A percentile compares a stretch with the other conserved stretches of the same genome.
phyloP scores from a whole-genome alignment of 331 rosid genomes.

The Rosa hybrid region DNA sequence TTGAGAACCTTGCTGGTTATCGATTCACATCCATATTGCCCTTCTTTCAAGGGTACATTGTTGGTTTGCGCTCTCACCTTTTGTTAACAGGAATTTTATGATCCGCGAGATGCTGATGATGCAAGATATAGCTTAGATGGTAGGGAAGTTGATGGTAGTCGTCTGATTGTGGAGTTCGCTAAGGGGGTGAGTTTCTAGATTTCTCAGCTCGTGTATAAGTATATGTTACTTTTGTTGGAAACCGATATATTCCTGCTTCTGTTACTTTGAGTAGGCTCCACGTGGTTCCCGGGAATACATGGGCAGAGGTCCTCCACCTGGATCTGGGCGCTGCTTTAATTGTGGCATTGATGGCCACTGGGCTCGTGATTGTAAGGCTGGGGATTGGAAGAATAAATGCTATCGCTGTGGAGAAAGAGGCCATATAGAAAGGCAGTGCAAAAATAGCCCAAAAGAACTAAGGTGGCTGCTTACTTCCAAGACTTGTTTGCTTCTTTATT shows the following conservation, averaged over 20 bases:
- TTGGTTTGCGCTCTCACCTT: slow-evolving; percentile 31
- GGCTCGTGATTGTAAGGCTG: slow-evolving; percentile 96
- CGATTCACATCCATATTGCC: slow-evolving; percentile 16
- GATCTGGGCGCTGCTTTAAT: slow-evolving; percentile 90
- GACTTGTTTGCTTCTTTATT: background rate
- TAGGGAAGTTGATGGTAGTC: slow-evolving; percentile 79
- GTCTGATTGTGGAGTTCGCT: slow-evolving; percentile 76
- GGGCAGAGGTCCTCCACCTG: slow-evolving; percentile 90
- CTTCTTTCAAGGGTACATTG: slow-evolving; percentile 24
- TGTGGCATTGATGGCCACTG: slow-evolving; percentile 93
- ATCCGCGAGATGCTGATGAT: slow-evolving; percentile 90
- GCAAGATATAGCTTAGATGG: slow-evolving; percentile 81
- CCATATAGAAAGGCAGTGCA: slow-evolving; percentile 89
- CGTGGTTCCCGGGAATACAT: slow-evolving; percentile 65
- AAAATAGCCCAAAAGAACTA: slow-evolving; percentile 85
- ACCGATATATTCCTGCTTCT: background rate
- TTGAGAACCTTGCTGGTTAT: slow-evolving; percentile 17
- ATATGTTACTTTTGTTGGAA: background rate
- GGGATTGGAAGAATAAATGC: slow-evolving; percentile 98
- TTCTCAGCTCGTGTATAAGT: background rate
- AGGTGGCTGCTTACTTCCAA: slow-evolving; percentile 37
- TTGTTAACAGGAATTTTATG: slow-evolving; percentile 76
- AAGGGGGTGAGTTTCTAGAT: slow-evolving; percentile 65
- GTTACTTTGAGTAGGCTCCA: slow-evolving; percentile 47
- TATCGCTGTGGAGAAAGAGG: slow-evolving; percentile 99